Evolutionary conservation across 192 early-diverging fungal species (phyloP).

Genomic region (Podila clonocystis): DNA sequence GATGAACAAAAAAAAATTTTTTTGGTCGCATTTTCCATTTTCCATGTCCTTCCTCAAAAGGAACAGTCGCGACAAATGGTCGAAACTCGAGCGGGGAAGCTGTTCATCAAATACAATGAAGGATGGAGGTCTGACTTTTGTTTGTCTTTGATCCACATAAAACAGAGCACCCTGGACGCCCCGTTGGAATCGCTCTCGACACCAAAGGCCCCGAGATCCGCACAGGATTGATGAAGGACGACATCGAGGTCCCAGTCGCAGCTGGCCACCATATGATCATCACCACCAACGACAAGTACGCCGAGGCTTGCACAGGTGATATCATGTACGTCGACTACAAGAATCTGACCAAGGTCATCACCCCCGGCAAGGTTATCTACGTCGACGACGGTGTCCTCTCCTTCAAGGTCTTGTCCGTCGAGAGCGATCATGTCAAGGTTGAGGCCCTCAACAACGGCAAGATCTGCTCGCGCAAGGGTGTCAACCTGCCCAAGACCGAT

Average conservation of each 20-base stretch:
- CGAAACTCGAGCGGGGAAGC: background rate
- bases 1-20: background rate
- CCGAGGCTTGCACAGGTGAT: slow-evolving; percentile 68
- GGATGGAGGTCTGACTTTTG: background rate
- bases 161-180: slow-evolving; percentile 60
- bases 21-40: background rate
- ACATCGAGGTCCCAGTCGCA: slow-evolving; percentile 75
- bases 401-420: slow-evolving; percentile 87
- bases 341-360: slow-evolving; percentile 81
- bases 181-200: slow-evolving; percentile 82
- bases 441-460: slow-evolving; percentile 86
- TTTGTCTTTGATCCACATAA: background rate
- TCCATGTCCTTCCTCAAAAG: background rate
- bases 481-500: slow-evolving; percentile 91
- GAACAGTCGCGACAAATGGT: background rate
- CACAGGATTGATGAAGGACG: slow-evolving; percentile 82
- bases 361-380: slow-evolving; percentile 79
- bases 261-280: slow-evolving; percentile 85
- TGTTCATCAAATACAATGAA: background rate
- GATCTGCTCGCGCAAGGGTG: slow-evolving; percentile 93
- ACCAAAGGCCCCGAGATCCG: slow-evolving; percentile 92
- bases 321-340: slow-evolving; percentile 85
- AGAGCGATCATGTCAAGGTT: slow-evolving; percentile 69
- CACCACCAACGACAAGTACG: slow-evolving; percentile 71
- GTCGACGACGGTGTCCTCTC: slow-evolving; percentile 97